A percentile compares a stretch with the other conserved stretches of the same genome.
Evolutionary conservation across 169 alveolate genomes (phyloP).

Genomic region (Plasmodium knowlesi): DNA sequence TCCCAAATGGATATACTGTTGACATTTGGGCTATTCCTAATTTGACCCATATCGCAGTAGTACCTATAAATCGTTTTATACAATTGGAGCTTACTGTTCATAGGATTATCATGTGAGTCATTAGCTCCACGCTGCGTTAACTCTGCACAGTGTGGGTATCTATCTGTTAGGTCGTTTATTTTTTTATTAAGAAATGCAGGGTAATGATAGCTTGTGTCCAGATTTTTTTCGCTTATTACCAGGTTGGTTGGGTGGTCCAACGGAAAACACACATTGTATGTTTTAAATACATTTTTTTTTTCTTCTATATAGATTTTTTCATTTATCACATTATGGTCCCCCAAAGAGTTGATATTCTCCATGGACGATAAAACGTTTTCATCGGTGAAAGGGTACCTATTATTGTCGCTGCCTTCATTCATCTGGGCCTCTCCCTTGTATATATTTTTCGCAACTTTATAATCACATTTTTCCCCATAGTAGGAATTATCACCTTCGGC

Average conservation of each 20-base stretch:
- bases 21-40: not conserved
- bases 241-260: not conserved
- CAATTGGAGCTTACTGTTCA: not conserved
- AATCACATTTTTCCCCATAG: not conserved
- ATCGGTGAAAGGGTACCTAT: not conserved
- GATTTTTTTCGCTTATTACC: not conserved
- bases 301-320: not conserved
- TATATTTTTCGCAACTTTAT: not conserved
- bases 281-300: not conserved
- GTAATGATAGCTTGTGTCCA: not conserved
- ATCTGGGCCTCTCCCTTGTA: not conserved
- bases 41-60: not conserved
- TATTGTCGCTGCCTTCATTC: not conserved
- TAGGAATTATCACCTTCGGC: not conserved
- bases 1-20: not conserved
- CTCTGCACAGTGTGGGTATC: not conserved
- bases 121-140: not conserved
- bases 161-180: not conserved
- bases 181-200: not conserved
- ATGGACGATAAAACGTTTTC: not conserved
- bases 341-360: not conserved
- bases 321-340: not conserved
- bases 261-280: not conserved
- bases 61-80: not conserved
- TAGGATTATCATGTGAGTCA: not conserved